A percentile compares a stretch with the other conserved stretches of the same genome.
Evolutionary conservation across 1,139 yeast genomes (phyloP).

Genomic region (Candida tetrigidarum): DNA sequence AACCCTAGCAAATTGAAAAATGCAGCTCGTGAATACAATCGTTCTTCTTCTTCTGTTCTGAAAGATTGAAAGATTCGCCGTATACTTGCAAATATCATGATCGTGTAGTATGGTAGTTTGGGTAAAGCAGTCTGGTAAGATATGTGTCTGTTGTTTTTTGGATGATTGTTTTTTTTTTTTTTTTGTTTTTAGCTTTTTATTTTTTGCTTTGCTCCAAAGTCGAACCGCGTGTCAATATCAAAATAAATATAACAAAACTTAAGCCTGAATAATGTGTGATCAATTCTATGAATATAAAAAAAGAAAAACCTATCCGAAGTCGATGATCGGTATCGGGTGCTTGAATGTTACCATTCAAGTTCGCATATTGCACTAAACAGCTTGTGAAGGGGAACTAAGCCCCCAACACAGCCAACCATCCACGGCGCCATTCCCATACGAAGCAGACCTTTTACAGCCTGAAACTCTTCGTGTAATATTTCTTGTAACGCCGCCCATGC

Average conservation of each 20-base stretch:
- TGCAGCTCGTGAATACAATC: conserved; percentile 76
- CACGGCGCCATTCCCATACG: conserved; percentile 72
- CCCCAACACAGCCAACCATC: conserved; percentile 57
- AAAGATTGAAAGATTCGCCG: conserved; percentile 81
- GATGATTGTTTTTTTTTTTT: conserved; percentile 1
- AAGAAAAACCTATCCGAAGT: conserved; percentile 43
- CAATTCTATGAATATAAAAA: conserved; percentile 17
- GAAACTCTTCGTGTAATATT: conserved; percentile 28
- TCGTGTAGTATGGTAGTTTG: not conserved
- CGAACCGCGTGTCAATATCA: conserved; percentile 14
- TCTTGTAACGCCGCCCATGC: conserved; percentile 78
- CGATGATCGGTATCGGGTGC: conserved; percentile 89
- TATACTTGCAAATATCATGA: conserved; percentile 65
- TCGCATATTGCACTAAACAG: conserved; percentile 84
- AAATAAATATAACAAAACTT: not conserved
- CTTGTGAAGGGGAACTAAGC: conserved; percentile 22
- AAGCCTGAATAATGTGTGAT: not conserved
- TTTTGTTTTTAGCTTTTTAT: not conserved
- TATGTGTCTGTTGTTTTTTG: not conserved
- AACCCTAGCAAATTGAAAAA: conserved; percentile 83
- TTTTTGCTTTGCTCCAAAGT: conserved; percentile 5
- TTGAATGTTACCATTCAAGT: conserved; percentile 33
- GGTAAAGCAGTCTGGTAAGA: too few relatives aligned
- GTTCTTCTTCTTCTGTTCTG: conserved; percentile 84
- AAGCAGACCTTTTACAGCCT: conserved; percentile 8